A percentile compares a stretch with the other conserved stretches of the same genome.
Conservation (phyloP, 176 grass and related monocot genomes). For the Rhynchospora breviuscula region DNA sequence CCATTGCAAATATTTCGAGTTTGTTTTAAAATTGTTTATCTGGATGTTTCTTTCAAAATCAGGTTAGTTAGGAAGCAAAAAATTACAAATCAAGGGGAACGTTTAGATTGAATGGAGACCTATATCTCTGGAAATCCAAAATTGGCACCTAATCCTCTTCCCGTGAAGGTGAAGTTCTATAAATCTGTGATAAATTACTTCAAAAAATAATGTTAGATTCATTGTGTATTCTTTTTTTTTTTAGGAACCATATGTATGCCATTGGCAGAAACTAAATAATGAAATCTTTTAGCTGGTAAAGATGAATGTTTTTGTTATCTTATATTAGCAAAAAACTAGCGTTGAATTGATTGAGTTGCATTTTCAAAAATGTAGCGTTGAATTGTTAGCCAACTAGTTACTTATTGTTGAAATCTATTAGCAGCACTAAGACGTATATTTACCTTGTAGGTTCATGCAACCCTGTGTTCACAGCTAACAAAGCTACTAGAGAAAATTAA, state of each 20-base stretch:
- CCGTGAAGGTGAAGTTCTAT: slow-evolving; percentile 1
- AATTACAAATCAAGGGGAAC: neutral
- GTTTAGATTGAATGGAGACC: slow-evolving; percentile 17
- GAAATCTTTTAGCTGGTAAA: no score
- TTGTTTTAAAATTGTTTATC: neutral
- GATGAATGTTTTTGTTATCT: neutral
- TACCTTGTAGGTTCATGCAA: slow-evolving; percentile 15
- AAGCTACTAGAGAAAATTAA: slow-evolving; percentile 21
- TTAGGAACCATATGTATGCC: no score
- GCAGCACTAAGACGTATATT: neutral
- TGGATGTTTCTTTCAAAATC: neutral
- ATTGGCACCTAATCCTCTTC: neutral
- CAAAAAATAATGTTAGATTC: neutral
- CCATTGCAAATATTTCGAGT: neutral
- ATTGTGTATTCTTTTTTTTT: no score
- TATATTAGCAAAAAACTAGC: neutral
- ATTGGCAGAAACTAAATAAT: no score
- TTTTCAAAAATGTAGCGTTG: neutral
- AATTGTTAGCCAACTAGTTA: neutral
- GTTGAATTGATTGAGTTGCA: neutral
- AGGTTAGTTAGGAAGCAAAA: neutral
- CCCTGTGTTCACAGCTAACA: slow-evolving; percentile 13
- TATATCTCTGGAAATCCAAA: neutral
- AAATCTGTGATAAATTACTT: neutral
- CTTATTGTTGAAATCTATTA: neutral